Conservation (phyloP, 148 eudicot species). For the Spergularia marina region DNA sequence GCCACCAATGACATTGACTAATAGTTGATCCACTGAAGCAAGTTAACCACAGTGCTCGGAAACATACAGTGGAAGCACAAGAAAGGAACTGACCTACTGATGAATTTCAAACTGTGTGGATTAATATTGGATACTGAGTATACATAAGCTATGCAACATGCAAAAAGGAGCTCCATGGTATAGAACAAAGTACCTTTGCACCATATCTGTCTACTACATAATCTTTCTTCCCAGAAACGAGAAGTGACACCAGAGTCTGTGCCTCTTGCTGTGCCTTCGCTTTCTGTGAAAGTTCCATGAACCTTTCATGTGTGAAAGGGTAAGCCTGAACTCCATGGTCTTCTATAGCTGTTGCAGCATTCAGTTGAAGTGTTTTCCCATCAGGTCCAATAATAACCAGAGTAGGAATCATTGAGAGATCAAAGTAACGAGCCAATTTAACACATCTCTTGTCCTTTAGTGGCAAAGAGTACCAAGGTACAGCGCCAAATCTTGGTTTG, state of each 20-base stretch:
- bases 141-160: background rate
- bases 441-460: constrained; percentile 51
- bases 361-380: constrained; percentile 66
- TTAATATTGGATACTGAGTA: too few relatives aligned
- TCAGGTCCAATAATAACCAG: constrained; percentile 63
- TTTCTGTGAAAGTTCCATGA: constrained; percentile 59
- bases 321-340: constrained; percentile 61
- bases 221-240: constrained; percentile 55
- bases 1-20: background rate
- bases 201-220: constrained; percentile 62
- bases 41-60: background rate
- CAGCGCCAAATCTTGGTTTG: constrained; percentile 33
- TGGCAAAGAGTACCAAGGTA: constrained; percentile 74
- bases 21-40: background rate
- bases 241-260: constrained; percentile 73
- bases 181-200: constrained; percentile 44
- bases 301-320: constrained; percentile 74
- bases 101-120: too few relatives aligned
- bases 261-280: constrained; percentile 54
- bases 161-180: background rate
- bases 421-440: constrained; percentile 62
- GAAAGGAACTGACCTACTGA: too few relatives aligned
- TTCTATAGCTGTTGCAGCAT: constrained; percentile 57
- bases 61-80: background rate
- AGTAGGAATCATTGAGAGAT: constrained; percentile 59